Conservation (phyloP, 2,329 filamentous ascomycete species). For the Aspergillus sp. region DNA sequence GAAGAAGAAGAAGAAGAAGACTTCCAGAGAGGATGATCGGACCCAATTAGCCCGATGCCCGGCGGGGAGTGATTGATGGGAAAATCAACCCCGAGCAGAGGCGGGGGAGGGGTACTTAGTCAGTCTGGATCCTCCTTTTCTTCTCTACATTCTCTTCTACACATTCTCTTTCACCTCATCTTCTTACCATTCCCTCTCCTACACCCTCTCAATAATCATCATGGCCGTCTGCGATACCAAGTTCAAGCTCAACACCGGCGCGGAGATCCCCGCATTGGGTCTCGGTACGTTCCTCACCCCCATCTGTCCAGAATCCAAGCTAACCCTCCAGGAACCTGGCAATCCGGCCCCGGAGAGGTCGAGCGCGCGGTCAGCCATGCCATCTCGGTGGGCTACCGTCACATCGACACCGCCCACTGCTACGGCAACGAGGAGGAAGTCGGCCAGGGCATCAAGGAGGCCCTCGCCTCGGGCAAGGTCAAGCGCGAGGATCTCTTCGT, state of each 20-base stretch:
- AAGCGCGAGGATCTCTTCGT: slow-evolving; percentile 80
- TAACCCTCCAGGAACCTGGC: slow-evolving; percentile 59
- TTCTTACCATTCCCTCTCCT: too few relatives aligned
- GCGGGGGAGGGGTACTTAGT: slow-evolving; percentile 1
- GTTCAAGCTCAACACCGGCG: slow-evolving; percentile 65
- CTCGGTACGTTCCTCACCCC: slow-evolving; percentile 49
- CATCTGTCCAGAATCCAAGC: background rate
- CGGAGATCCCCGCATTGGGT: slow-evolving; percentile 62
- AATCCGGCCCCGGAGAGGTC: slow-evolving; percentile 60
- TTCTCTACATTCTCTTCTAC: background rate
- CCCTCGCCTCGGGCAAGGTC: slow-evolving; percentile 65
- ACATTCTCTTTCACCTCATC: too few relatives aligned
- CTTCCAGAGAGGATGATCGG: background rate
- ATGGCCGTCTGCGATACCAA: slow-evolving; percentile 53
- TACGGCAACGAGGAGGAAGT: slow-evolving; percentile 72
- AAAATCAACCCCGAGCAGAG: background rate
- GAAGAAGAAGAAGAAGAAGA: background rate
- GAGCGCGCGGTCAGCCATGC: slow-evolving; percentile 59
- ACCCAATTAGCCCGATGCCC: slow-evolving; percentile 4
- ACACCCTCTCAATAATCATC: slow-evolving; percentile 16
- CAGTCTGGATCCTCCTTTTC: too few relatives aligned
- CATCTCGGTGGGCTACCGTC: slow-evolving; percentile 45
- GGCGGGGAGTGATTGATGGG: slow-evolving; percentile 13
- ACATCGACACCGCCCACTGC: slow-evolving; percentile 40
- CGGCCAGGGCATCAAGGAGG: slow-evolving; percentile 72